A percentile compares a stretch with the other conserved stretches of the same genome.
Evolutionary conservation across 2,329 filamentous ascomycete genomes (phyloP).

Genomic region (Cordyceps tenuipes): DNA sequence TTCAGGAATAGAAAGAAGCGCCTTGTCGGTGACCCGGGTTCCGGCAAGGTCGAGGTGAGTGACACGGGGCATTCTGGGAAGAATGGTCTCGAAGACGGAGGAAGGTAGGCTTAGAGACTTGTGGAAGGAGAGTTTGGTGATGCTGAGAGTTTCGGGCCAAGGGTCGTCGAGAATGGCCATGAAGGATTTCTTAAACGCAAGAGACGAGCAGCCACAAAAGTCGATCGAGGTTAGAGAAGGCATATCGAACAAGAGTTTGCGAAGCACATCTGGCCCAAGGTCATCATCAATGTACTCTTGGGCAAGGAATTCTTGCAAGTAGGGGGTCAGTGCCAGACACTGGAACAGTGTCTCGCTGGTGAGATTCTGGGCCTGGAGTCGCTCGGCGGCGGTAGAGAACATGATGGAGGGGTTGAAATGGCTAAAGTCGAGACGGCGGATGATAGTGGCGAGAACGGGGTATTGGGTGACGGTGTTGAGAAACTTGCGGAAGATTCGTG

Average conservation of each 20-base stretch:
- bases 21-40: slow-evolving; percentile 65
- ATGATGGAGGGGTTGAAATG: slow-evolving; percentile 76
- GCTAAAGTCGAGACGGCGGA: slow-evolving; percentile 73
- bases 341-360: slow-evolving; percentile 64
- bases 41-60: slow-evolving; percentile 76
- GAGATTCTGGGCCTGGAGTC: slow-evolving; percentile 65
- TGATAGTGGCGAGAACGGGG: slow-evolving; percentile 62
- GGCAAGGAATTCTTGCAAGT: slow-evolving; percentile 67
- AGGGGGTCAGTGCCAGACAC: slow-evolving; percentile 63
- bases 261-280: slow-evolving; percentile 57
- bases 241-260: slow-evolving; percentile 61
- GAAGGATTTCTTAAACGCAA: slow-evolving; percentile 59
- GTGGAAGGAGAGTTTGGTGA: slow-evolving; percentile 66
- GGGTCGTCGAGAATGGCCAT: slow-evolving; percentile 42
- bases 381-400: slow-evolving; percentile 67
- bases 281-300: slow-evolving; percentile 79
- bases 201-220: slow-evolving; percentile 67
- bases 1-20: slow-evolving; percentile 61
- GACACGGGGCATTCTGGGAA: slow-evolving; percentile 60
- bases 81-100: slow-evolving; percentile 56
- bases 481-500: slow-evolving; percentile 75
- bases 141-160: slow-evolving; percentile 46
- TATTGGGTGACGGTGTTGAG: slow-evolving; percentile 60
- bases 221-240: slow-evolving; percentile 60
- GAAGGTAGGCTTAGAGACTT: slow-evolving; percentile 66